These are phyloP conservation scores for Hyaloscypha bicolor DNA, from an alignment of 495 filamentous ascomycete genomes.

Conservation along the genomic window DNA sequence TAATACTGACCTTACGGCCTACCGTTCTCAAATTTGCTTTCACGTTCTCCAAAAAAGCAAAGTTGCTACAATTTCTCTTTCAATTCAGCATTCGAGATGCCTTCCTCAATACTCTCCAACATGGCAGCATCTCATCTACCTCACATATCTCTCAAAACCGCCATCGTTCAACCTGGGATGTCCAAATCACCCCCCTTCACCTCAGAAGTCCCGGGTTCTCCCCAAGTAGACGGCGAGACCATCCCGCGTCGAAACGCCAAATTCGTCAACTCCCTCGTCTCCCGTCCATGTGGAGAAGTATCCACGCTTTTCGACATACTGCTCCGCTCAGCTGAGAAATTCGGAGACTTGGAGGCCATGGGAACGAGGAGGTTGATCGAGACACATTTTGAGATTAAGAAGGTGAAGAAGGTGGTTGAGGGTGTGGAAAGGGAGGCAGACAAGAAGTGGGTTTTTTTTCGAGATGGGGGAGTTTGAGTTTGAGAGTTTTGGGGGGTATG, in stretches of 20 bases:
- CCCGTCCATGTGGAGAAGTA: conserved; percentile 51
- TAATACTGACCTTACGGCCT: neutral
- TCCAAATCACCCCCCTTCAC: conserved; percentile 48
- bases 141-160: conserved; percentile 12
- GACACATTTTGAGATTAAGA: conserved; percentile 64
- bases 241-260: conserved; percentile 60
- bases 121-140: neutral
- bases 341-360: conserved; percentile 57
- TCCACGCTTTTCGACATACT: conserved; percentile 62
- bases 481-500: conserved; percentile 63
- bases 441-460: conserved; percentile 69
- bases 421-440: conserved; percentile 61
- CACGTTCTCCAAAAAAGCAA: neutral
- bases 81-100: neutral
- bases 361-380: conserved; percentile 59
- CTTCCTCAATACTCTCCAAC: neutral
- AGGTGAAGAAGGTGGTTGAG: conserved; percentile 64
- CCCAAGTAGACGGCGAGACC: conserved; percentile 60
- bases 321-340: conserved; percentile 51
- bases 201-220: conserved; percentile 50
- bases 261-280: conserved; percentile 52
- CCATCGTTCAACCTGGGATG: conserved; percentile 20
- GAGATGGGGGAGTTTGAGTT: conserved; percentile 63
- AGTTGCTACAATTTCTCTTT: neutral
- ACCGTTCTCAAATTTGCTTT: neutral